Conservation (phyloP, 495 filamentous ascomycete species). For the Acidomyces sp. region DNA sequence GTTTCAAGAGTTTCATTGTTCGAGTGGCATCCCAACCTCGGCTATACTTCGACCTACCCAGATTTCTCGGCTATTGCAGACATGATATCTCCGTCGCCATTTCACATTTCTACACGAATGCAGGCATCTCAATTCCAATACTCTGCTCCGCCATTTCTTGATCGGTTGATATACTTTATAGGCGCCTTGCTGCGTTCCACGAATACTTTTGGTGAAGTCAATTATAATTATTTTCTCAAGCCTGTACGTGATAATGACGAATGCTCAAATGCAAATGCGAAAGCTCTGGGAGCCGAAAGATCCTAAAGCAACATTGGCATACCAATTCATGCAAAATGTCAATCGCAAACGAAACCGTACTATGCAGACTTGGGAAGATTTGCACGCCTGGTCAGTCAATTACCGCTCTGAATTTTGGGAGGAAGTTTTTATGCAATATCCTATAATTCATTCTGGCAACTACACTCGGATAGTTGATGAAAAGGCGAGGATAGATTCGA, state of each 20-base stretch:
- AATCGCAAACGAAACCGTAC: slow-evolving; percentile 20
- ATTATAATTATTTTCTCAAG: neutral
- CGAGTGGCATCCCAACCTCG: too few species aligned
- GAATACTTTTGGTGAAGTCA: too few species aligned
- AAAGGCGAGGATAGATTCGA: slow-evolving; percentile 48
- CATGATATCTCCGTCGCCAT: too few species aligned
- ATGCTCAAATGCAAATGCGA: slow-evolving; percentile 16
- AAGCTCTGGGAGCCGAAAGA: slow-evolving; percentile 31
- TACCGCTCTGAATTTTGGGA: slow-evolving; percentile 52
- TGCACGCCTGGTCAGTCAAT: slow-evolving; percentile 50
- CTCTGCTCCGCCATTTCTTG: neutral
- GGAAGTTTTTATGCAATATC: slow-evolving; percentile 44
- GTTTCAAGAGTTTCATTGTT: too few species aligned
- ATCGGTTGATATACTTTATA: neutral
- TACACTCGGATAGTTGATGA: slow-evolving; percentile 46
- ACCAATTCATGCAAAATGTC: slow-evolving; percentile 25
- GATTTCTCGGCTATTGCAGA: too few species aligned
- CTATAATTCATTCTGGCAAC: slow-evolving; percentile 42
- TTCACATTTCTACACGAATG: too few species aligned
- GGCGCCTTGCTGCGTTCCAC: too few species aligned
- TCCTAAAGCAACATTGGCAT: slow-evolving; percentile 24
- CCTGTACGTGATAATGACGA: slow-evolving; percentile 5
- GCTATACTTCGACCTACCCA: too few species aligned
- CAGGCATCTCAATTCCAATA: too few species aligned
- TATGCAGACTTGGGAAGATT: slow-evolving; percentile 47